Base-by-base conservation (phyloP, 2,329 filamentous ascomycete genomes). In the Plectosphaerella sp. region DNA sequence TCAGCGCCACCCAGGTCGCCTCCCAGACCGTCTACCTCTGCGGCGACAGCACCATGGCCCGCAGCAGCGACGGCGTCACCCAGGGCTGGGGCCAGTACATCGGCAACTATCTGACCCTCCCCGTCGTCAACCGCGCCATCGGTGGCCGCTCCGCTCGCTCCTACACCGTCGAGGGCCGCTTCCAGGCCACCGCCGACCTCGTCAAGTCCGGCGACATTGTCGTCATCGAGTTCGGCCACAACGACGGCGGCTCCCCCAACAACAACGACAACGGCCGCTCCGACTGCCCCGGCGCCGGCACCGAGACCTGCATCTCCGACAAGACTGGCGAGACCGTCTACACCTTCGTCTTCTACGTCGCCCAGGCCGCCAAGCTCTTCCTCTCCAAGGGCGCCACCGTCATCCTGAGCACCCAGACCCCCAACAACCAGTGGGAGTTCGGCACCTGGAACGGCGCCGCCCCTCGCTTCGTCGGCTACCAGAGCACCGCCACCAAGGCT, bases 151-250 rank as follows among this genome's bases (percentile, higher is more conserved):
- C 79, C 24, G 84, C 86, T 1, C 78, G 86, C 46, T 87, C 82
- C 20, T 89, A 77, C 68, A 85, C 79, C 1, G 77, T 82, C 47
- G 86, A 89, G 67, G 82, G 80, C 9, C 81, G 82, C 14, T 89
- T 89, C 69, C 66, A 74, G 15, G 73, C 72, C 1, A 78, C 89
- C 49, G 76, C 78, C 46, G 67, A 73, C 33, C 61, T 72, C 2
- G 71, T 88, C 22, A 58, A 77, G 61, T 52, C 72, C 1, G 83
- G 82, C 33, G 86, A 89, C 65, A 84, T 81, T 65, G 84, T 88
- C 1, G 72, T 88, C 50, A 87, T 89, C 50, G 85, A 88, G 60
- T 87, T 89, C 60, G 86, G 86, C 0, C 86, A 89, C 71, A 89
- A 89, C 59, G 86, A 89, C 58, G 86, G 84, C 20, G 83, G 84